Evolutionary conservation across 192 early-diverging fungal species (phyloP), one percentile per base, ranked within the genome.

Genomic region (Helicostylum pulchrum): DNA sequence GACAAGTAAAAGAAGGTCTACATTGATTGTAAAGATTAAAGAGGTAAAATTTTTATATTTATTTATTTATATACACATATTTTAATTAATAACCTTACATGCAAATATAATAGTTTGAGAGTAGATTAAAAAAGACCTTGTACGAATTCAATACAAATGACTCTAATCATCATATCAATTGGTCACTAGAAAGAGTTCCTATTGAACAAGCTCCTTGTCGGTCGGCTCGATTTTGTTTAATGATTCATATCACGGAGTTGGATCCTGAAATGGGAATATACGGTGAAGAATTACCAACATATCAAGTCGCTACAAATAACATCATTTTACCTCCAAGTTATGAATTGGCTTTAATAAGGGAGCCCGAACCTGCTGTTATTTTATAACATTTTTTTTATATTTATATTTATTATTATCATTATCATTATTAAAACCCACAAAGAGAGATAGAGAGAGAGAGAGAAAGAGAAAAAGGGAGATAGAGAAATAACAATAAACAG

Each of bases 1-100:
- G 54, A 56, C 54, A 56, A 56, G 54, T 36, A 56, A 56, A 56
- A 36, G 54, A 56, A 39, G 54, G 34, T 56, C 54, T 19, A 56
- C 34, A 34, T 14, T 56, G 10, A 30, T 56, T 56, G 10, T 39
- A 19, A 31, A 17, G 17, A 56, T 56, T 19, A 56, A 56, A 56
- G 54, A 56, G 34, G 54, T 56, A 34, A 56, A 17, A 10, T 26
- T 26, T 26, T 26, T 26, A 26, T 26, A 26, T 26, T 26, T 26
- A 26, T 26, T 26, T 26, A 26, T 26, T 26, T 26, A 26, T 26
- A 26, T 26, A 26, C 2, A 15, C 15, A 48, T 15, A 48, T 19
- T 17, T 14, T 44, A 44, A 47, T 47, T 17, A 47, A 4, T 21
- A 50, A 30, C 26, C n/a, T 14, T 21, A 53, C 5, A 12, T 53